Evolutionary conservation across 2,329 filamentous ascomycete genomes (phyloP), one percentile per base, ranked within the genome.

Genomic region (Trichophyton rubrum): DNA sequence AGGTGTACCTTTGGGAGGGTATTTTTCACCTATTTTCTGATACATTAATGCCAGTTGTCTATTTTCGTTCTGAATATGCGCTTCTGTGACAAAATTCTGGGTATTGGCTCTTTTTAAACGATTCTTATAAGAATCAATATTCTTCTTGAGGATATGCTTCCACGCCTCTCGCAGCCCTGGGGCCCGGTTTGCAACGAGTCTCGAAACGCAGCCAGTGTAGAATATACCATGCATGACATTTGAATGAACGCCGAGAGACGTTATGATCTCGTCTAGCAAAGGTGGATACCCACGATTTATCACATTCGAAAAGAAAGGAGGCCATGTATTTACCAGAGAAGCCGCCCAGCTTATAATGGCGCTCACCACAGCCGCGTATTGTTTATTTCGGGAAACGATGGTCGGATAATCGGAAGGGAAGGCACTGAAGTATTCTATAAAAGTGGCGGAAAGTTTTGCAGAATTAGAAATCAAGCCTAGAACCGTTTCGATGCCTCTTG

Each of bases 261-360:
- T 67, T 3, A 76, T 68, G 30, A 87, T 70, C 65, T 87, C 84
- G 59, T 77, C 75, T 38, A 82, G 76, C n/a, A 84, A 70, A 3
- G 83, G 79, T 2, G 84, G 84, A 64, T 78, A 81, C 1, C 70
- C 69, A 45, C 77, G 72, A 20, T 53, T 40, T 27, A 63, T 66
- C 60, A 72, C 66, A 35, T 72, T 70, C 3, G 60, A 68, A 27
- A 70, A 70, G 53, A 78, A 72, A 2, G 49, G 4, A 0, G 62
- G 27, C 78, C 79, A 82, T 15, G 70, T 65, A 20, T 67, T 63
- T 1, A 74, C 70, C 13, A 86, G 66, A 5, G 73, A 69, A 2
- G 67, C 61, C n/a, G 82, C 72, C 56, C 79, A 81, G 0, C 65
- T 61, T 20, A 76, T 69, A 15, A 85, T 78, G 13, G 74, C 61